Base-by-base conservation (phyloP, 805 yeast species). In the Ascoidea tarda region DNA sequence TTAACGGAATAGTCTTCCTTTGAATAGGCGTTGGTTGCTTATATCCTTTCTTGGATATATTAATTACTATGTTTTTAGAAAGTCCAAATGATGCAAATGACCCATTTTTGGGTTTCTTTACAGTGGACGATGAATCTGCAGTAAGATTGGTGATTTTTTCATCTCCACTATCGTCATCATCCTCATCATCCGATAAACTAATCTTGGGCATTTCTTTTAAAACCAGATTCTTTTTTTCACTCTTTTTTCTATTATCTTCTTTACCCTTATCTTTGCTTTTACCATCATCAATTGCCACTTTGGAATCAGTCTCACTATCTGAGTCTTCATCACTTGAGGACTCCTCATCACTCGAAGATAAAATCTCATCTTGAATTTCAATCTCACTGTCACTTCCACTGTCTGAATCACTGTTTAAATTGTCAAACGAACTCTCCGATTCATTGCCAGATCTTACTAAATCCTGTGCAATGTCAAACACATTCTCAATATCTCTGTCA, bases 21-120 rank as follows among this genome's bases (percentile, higher is more conserved):
- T 93, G 99, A 66, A 93, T 93, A 1, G 99, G 99, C 0, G 99
- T 93, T 12, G 99, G 99, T 59, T 85, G 93, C 59, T 80, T 84
- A 70, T 81, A 93, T 0, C 99, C 99, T 63, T 88, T 90, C 55
- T 80, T 82, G 53, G 78, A 63, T 52, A 93, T 83, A 60, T 88
- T 91, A 28, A 73, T 67, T 54, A 89, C 63, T 5, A 90, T 66
- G 51, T 76, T 71, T 62, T 83, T 84, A 14, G 95, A 84, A 50
- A 93, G 74, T 1, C 98, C 97, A 69, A 91, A 86, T 49, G 95
- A 83, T 4, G 88, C 87, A 71, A 91, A 91, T 32, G 95, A 78
- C 46, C 96, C 96, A 51, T 76, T 76, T 63, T 85, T 82, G 48
- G 80, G 81, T 61, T 79, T 82, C 62, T 78, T 79, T 44, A 69